These are phyloP conservation scores for Takashimella koratensis DNA, from an alignment of 1,284 basidiomycete species.

Conservation along the genomic window DNA sequence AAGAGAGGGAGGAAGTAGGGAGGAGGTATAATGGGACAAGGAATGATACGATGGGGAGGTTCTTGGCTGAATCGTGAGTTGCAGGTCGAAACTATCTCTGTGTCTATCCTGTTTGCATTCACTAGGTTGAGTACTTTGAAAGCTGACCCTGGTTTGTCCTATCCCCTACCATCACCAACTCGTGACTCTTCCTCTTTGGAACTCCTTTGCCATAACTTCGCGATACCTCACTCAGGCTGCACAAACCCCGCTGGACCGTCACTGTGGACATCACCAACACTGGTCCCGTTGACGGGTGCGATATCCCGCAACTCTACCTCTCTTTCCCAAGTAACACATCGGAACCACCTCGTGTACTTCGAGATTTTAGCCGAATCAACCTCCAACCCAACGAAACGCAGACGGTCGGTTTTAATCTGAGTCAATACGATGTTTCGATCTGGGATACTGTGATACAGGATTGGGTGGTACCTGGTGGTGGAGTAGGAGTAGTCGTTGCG, in stretches of 20 bases:
- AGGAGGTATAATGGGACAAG: neutral
- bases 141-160: neutral
- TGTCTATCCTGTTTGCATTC: too few relatives aligned
- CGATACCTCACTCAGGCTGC: slow-evolving; percentile 24
- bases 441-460: slow-evolving; percentile 48
- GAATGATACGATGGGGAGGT: slow-evolving; percentile 17
- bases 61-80: slow-evolving; percentile 23
- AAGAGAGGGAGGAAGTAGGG: slow-evolving; percentile 6
- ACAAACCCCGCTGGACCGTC: slow-evolving; percentile 44
- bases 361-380: slow-evolving; percentile 44
- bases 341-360: slow-evolving; percentile 47
- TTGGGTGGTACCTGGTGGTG: slow-evolving; percentile 47
- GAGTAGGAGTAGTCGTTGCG: slow-evolving; percentile 40
- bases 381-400: slow-evolving; percentile 38
- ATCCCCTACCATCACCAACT: too few relatives aligned
- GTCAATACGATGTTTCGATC: slow-evolving; percentile 48
- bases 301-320: slow-evolving; percentile 49
- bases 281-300: slow-evolving; percentile 49
- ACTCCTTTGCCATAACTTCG: too few relatives aligned
- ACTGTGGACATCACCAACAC: slow-evolving; percentile 51
- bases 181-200: too few relatives aligned
- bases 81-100: too few relatives aligned
- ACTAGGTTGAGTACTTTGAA: neutral
- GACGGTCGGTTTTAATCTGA: slow-evolving; percentile 43
- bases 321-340: slow-evolving; percentile 42